Conservation (phyloP, 1,139 yeast species). For the Candida albicans region DNA sequence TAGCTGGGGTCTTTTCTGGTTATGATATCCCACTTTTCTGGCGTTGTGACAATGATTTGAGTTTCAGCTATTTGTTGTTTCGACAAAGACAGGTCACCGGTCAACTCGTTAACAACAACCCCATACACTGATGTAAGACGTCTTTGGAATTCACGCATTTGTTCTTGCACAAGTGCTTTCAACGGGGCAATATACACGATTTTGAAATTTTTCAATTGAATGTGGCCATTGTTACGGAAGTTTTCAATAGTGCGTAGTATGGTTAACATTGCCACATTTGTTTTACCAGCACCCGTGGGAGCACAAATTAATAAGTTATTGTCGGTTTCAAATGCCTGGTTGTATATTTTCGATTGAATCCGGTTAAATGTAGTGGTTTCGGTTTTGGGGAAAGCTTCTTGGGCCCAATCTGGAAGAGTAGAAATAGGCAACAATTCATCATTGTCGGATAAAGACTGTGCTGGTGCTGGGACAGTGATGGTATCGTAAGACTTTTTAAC, state of each 20-base stretch:
- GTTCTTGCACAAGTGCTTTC: conserved; percentile 94
- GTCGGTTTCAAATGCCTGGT: conserved; percentile 70
- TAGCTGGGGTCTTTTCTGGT: conserved; percentile 70
- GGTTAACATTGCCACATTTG: conserved; percentile 89
- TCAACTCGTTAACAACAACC: conserved; percentile 76
- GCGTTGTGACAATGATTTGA: conserved; percentile 87
- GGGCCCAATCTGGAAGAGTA: conserved; percentile 81
- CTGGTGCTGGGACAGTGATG: conserved; percentile 74
- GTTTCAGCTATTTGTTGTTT: conserved; percentile 76
- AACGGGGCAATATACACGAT: conserved; percentile 91
- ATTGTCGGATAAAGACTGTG: conserved; percentile 51
- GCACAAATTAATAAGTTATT: conserved; percentile 84
- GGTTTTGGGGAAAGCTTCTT: conserved; percentile 65
- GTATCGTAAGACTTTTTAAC: conserved; percentile 78
- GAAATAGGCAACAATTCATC: conserved; percentile 58
- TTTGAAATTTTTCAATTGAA: conserved; percentile 61
- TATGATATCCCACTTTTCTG: conserved; percentile 96
- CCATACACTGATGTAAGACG: conserved; percentile 64
- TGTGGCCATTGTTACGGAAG: conserved; percentile 48
- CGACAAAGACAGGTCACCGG: conserved; percentile 86
- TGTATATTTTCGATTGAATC: conserved; percentile 81
- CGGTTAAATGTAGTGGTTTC: conserved; percentile 72
- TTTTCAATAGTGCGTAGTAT: conserved; percentile 63
- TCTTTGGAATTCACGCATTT: conserved; percentile 80
- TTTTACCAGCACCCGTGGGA: conserved; percentile 98